Evolutionary conservation across 2,329 filamentous ascomycete species (phyloP).

Genomic region (Falciphora oryzae): DNA sequence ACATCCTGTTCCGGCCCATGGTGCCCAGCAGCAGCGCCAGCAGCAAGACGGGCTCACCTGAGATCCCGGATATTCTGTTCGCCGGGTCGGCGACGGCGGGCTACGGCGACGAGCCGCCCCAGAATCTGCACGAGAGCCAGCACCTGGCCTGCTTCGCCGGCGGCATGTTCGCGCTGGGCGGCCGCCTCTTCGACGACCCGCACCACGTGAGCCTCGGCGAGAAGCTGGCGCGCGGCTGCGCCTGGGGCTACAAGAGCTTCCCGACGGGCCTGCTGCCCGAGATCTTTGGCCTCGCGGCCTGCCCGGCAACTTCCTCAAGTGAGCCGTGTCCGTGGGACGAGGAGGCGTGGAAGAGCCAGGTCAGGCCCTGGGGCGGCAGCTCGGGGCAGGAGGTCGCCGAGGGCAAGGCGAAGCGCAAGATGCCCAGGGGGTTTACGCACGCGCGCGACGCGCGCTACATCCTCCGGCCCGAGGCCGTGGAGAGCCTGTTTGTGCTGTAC

Average conservation of each 20-base stretch:
- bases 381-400: constrained; percentile 1
- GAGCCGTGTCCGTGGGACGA: constrained; percentile 31
- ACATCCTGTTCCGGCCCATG: constrained; percentile 67
- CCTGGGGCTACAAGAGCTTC: constrained; percentile 51
- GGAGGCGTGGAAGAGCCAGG: constrained; percentile 25
- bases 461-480: constrained; percentile 66
- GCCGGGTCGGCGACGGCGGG: constrained; percentile 34
- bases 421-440: constrained; percentile 22
- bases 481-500: constrained; percentile 74
- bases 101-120: constrained; percentile 17
- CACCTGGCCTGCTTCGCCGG: constrained; percentile 56
- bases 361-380: constrained; percentile 10
- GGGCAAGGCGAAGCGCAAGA: constrained; percentile 14
- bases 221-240: constrained; percentile 48
- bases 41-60: constrained; percentile 27
- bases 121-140: constrained; percentile 28
- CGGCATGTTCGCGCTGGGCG: constrained; percentile 40
- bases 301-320: constrained; percentile 22
- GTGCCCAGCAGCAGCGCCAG: constrained; percentile 39
- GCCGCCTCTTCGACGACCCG: constrained; percentile 37
- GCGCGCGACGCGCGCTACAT: constrained; percentile 36
- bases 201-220: constrained; percentile 41
- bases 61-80: constrained; percentile 58
- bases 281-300: constrained; percentile 40
- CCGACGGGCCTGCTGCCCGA: constrained; percentile 56